Conservation (phyloP, 1,139 yeast species). For the Yarrowia galli region DNA sequence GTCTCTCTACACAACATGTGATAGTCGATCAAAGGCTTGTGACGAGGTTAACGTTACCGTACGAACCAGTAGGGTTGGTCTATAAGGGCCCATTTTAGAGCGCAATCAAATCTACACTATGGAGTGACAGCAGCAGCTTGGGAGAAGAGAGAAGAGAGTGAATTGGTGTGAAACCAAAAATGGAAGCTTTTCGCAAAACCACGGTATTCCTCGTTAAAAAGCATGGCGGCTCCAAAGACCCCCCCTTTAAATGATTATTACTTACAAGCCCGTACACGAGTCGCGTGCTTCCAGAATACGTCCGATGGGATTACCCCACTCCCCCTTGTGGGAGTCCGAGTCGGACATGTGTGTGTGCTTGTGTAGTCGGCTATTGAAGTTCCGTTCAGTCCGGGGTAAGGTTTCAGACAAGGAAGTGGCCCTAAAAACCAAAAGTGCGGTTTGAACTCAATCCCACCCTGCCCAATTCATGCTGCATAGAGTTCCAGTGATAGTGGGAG, state of each 20-base stretch:
- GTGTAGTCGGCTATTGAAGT: slow-evolving; percentile 36
- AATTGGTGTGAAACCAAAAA: too few species aligned
- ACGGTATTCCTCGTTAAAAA: too few species aligned
- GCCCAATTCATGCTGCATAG: slow-evolving; percentile 29
- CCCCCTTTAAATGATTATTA: slow-evolving; percentile 19
- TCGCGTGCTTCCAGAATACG: neutral
- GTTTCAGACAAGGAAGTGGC: slow-evolving; percentile 34
- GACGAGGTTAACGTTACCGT: slow-evolving; percentile 16
- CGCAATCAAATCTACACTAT: slow-evolving; percentile 24
- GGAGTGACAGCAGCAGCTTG: slow-evolving; percentile 1
- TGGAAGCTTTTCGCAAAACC: too few species aligned
- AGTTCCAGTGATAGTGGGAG: slow-evolving; percentile 15
- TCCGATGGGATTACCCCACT: slow-evolving; percentile 27
- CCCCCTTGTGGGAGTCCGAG: slow-evolving; percentile 13
- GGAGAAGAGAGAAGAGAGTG: neutral
- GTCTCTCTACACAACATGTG: slow-evolving; percentile 11
- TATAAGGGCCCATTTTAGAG: neutral
- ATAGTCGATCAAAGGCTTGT: slow-evolving; percentile 1
- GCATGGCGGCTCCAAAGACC: neutral
- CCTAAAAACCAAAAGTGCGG: slow-evolving; percentile 12
- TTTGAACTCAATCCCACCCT: slow-evolving; percentile 32
- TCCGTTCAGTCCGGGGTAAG: slow-evolving; percentile 39
- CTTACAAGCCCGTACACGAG: slow-evolving; percentile 2
- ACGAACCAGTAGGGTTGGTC: too few species aligned
- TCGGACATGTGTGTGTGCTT: slow-evolving; percentile 26